phyloP scores from a whole-genome alignment of 1,284 basidiomycete genomes.

The Trametes versicolor region DNA sequence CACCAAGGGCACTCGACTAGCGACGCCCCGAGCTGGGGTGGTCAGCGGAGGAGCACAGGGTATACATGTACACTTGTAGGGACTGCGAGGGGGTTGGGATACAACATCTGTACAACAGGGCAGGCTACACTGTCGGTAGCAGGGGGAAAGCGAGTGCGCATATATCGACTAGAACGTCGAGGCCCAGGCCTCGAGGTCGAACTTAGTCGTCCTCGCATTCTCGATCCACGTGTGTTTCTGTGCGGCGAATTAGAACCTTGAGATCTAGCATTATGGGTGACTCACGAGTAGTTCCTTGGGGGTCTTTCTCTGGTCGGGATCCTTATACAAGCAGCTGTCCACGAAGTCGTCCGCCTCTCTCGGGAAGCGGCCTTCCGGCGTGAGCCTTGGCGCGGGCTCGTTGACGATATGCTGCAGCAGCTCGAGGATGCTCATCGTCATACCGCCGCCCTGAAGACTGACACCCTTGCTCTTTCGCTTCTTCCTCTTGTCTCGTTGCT shows the following conservation, averaged over 20 bases:
- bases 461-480: slow-evolving; percentile 84
- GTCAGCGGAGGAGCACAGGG: slow-evolving; percentile 19
- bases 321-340: slow-evolving; percentile 87
- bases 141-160: neutral
- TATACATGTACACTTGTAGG: slow-evolving; percentile 31
- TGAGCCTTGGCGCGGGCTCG: slow-evolving; percentile 89
- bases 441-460: slow-evolving; percentile 87
- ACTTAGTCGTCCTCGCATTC: slow-evolving; percentile 54
- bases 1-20: slow-evolving; percentile 27
- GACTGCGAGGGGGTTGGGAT: slow-evolving; percentile 15
- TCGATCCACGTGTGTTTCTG: slow-evolving; percentile 71
- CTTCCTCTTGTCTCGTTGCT: slow-evolving; percentile 57
- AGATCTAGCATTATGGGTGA: slow-evolving; percentile 25
- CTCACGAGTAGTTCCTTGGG: slow-evolving; percentile 86
- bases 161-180: slow-evolving; percentile 56
- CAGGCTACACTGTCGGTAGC: slow-evolving; percentile 14
- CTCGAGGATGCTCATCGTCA: slow-evolving; percentile 98
- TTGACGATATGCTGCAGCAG: slow-evolving; percentile 98
- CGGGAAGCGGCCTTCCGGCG: slow-evolving; percentile 75
- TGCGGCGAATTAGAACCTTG: slow-evolving; percentile 16
- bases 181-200: slow-evolving; percentile 74
- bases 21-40: slow-evolving; percentile 20
- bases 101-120: slow-evolving; percentile 29
- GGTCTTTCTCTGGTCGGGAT: slow-evolving; percentile 78
- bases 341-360: slow-evolving; percentile 80